A percentile compares a stretch with the other conserved stretches of the same genome.
These are phyloP conservation scores for Salinomyces thailandicus DNA, from an alignment of 2,329 filamentous ascomycete genomes.

Conservation along the genomic window DNA sequence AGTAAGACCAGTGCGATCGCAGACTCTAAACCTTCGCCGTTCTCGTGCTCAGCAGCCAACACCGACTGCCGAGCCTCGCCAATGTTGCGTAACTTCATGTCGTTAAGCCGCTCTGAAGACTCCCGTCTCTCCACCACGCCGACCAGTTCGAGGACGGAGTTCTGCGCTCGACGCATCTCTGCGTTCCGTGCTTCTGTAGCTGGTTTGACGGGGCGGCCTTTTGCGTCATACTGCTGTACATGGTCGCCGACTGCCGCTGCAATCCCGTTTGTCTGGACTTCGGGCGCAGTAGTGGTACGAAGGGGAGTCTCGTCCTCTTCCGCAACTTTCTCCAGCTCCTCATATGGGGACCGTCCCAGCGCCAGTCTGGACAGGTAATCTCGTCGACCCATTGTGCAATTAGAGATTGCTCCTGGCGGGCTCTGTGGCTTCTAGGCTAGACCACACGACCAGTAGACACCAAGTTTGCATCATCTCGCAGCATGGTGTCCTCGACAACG, in stretches of 20 bases:
- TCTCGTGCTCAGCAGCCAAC: conserved; percentile 14
- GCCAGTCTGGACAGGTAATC: conserved; percentile 24
- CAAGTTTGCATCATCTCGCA: too few relatives aligned
- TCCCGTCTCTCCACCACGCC: conserved; percentile 34
- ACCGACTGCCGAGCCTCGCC: conserved; percentile 10
- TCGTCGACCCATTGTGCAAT: conserved; percentile 24
- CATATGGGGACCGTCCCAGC: conserved; percentile 33
- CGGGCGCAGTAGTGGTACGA: too few relatives aligned
- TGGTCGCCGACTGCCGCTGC: conserved; percentile 8
- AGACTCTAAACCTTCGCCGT: conserved; percentile 15
- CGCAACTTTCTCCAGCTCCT: conserved; percentile 18
- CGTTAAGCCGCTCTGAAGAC: conserved; percentile 14
- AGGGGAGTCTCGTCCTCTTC: background rate
- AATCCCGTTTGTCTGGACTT: background rate
- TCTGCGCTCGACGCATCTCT: conserved; percentile 35
- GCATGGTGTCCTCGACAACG: too few relatives aligned
- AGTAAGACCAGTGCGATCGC: conserved; percentile 2
- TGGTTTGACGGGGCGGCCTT: conserved; percentile 35
- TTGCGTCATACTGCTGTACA: conserved; percentile 34
- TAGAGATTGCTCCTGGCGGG: too few relatives aligned
- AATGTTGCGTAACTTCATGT: conserved; percentile 1
- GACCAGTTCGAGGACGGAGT: conserved; percentile 38
- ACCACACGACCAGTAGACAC: too few relatives aligned
- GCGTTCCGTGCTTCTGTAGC: conserved; percentile 30
- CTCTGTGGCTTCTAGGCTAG: too few relatives aligned